A percentile compares a stretch with the other conserved stretches of the same genome.
Conservation (phyloP, 305 asterid species). For the Rubia tinctorum region DNA sequence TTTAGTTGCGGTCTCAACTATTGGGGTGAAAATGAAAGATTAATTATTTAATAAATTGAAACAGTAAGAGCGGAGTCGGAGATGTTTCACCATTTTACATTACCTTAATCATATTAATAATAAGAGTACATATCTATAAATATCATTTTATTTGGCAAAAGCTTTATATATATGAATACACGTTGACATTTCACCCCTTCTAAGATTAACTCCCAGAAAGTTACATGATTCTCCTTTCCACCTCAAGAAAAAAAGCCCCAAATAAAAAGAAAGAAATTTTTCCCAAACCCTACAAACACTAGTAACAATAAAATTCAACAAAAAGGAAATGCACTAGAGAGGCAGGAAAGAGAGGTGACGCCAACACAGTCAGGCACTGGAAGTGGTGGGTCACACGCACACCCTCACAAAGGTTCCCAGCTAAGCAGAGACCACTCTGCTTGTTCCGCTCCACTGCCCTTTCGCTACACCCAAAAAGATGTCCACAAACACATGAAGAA, state of each 20-base stretch:
- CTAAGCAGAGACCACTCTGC: slow-evolving; percentile 21
- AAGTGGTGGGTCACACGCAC: slow-evolving; percentile 50
- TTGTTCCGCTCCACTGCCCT: slow-evolving; percentile 7
- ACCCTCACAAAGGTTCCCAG: slow-evolving; percentile 13
- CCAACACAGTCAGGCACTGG: slow-evolving; percentile 16
- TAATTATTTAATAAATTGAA: no score
- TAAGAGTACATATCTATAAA: no score
- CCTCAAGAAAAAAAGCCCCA: slow-evolving; percentile 10
- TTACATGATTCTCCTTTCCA: slow-evolving; percentile 39
- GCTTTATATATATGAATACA: slow-evolving; percentile 33
- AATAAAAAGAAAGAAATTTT: slow-evolving; percentile 3
- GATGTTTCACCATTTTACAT: no score
- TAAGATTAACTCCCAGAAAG: slow-evolving; percentile 39
- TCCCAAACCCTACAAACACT: slow-evolving; percentile 9
- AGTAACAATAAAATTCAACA: not conserved
- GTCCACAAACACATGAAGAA: not conserved
- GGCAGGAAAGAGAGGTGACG: slow-evolving; percentile 4
- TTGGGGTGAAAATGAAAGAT: no score
- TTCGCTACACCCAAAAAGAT: slow-evolving; percentile 16
- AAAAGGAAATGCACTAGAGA: not conserved
- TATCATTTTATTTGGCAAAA: slow-evolving; percentile 2
- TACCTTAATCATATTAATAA: no score
- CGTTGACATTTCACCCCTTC: slow-evolving; percentile 26
- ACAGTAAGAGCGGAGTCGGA: no score
- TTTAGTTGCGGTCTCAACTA: no score